Conservation (phyloP, 768 basidiomycete genomes). For the Lactarius trivialis region DNA sequence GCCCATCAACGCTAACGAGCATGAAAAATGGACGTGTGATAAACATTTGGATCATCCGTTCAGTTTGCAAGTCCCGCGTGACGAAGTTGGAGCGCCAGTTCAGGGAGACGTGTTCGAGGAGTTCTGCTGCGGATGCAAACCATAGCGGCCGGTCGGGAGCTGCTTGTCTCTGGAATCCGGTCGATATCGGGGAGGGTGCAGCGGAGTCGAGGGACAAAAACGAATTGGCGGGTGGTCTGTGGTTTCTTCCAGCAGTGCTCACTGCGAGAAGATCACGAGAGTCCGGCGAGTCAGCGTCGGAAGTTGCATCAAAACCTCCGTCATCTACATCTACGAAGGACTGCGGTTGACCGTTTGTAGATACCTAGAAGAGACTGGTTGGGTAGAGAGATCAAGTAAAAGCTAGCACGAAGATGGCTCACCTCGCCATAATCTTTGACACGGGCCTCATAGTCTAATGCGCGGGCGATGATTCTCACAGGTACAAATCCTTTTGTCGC, state of each 20-base stretch:
- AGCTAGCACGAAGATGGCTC: background rate
- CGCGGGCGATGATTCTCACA: conserved; percentile 3
- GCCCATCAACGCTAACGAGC: conserved; percentile 78
- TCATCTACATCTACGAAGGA: conserved; percentile 12
- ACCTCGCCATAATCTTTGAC: background rate
- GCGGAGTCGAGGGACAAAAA: conserved; percentile 16
- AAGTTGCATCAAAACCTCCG: background rate
- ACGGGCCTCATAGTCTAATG: background rate
- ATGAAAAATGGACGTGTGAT: conserved; percentile 86
- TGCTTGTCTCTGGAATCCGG: background rate
- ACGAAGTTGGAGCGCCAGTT: conserved; percentile 81
- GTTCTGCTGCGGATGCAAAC: conserved; percentile 43
- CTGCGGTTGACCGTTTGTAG: background rate
- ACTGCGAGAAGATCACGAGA: background rate
- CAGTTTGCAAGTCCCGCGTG: conserved; percentile 60
- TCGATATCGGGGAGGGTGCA: conserved; percentile 12
- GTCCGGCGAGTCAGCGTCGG: background rate
- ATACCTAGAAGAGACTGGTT: background rate
- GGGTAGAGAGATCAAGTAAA: background rate
- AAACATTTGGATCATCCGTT: conserved; percentile 57
- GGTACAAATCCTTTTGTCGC: conserved; percentile 22
- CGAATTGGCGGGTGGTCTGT: conserved; percentile 12
- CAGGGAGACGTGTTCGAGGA: conserved; percentile 71
- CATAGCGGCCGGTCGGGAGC: conserved; percentile 22
- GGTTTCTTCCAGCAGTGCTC: background rate